Conservation (phyloP, 2,329 filamentous ascomycete genomes). For the Scedosporium apiospermum region DNA sequence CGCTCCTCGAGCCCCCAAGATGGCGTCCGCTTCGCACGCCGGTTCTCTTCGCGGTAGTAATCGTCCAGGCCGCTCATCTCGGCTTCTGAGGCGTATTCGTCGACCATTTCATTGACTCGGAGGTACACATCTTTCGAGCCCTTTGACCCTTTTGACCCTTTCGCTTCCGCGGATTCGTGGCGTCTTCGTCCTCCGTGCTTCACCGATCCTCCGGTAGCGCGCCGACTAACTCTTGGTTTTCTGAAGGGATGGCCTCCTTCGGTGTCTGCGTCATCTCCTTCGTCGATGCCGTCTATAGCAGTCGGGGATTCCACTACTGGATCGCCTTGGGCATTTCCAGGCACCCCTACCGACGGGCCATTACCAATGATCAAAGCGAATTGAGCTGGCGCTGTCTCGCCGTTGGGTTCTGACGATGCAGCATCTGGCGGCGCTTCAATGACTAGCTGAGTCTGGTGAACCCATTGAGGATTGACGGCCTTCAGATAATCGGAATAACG, state of each 20-base stretch:
- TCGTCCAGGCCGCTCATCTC: neutral
- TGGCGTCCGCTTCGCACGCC: neutral
- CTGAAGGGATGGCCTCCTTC: neutral
- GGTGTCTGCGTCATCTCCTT: neutral
- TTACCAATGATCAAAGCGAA: neutral
- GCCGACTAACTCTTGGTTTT: neutral
- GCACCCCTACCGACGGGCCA: neutral
- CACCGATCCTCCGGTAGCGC: neutral
- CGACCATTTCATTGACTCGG: neutral
- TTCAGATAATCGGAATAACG: neutral
- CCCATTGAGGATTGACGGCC: neutral
- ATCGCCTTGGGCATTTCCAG: neutral
- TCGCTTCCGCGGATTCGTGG: neutral
- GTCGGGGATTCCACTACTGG: neutral
- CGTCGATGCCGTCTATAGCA: neutral
- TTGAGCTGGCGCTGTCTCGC: neutral
- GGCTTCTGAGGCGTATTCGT: neutral
- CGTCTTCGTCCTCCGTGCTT: neutral
- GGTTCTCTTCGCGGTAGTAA: neutral
- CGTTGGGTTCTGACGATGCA: neutral
- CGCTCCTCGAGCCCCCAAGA: neutral
- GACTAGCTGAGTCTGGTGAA: neutral
- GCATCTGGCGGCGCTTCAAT: neutral
- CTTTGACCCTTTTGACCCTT: neutral
- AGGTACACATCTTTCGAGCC: neutral